Conservation (phyloP, 306 rosid genomes). For the Prunus dulcis region DNA sequence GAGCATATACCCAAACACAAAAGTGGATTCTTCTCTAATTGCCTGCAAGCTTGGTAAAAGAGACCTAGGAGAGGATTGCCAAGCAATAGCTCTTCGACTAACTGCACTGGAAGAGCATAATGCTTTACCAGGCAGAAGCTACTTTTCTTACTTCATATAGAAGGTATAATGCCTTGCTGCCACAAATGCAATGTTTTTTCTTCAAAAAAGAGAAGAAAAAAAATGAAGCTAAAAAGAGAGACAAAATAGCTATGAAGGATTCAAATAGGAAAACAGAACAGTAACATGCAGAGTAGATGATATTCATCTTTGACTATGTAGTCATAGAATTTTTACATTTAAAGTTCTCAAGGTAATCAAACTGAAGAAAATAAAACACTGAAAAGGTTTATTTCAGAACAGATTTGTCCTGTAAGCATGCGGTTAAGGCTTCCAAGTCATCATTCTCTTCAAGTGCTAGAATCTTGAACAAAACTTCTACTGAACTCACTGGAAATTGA, state of each 20-base stretch:
- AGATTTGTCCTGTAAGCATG: conserved; percentile 5
- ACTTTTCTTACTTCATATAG: not conserved
- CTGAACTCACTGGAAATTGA: conserved; percentile 5
- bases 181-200: not conserved
- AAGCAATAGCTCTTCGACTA: not conserved
- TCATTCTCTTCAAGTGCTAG: conserved; percentile 1
- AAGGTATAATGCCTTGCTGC: not conserved
- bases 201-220: not conserved
- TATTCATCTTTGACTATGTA: not conserved
- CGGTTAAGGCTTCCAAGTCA: conserved; percentile 8
- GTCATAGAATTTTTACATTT: not conserved
- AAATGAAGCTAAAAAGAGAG: not conserved
- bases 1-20: not conserved
- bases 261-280: not conserved
- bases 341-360: not conserved
- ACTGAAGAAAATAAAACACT: not conserved
- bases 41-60: too few species aligned
- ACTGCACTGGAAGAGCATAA: not conserved
- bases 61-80: too few species aligned
- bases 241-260: too few species aligned
- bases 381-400: not conserved
- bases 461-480: conserved; percentile 10
- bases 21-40: not conserved
- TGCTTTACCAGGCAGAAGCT: not conserved
- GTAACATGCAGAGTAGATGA: not conserved